Evolutionary conservation across 2,329 filamentous ascomycete genomes (phyloP).

Genomic region (Xylaria sp.): DNA sequence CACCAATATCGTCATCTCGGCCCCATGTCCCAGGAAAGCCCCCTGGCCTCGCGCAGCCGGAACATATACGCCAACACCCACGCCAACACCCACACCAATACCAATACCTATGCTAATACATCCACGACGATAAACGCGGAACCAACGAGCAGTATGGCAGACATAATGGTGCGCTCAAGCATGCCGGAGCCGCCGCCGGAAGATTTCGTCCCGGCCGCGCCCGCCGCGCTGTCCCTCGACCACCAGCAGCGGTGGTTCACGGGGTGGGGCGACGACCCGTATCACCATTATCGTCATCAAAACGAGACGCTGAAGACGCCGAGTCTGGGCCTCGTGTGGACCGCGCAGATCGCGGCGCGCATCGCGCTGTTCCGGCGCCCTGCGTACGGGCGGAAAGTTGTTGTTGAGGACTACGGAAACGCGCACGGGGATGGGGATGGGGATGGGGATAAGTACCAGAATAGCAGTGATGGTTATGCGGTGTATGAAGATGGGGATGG

Average conservation of each 20-base stretch:
- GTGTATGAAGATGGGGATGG: slow-evolving; percentile 49
- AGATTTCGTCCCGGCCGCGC: slow-evolving; percentile 49
- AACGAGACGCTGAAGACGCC: slow-evolving; percentile 76
- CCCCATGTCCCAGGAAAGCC: slow-evolving; percentile 57
- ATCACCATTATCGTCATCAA: slow-evolving; percentile 41
- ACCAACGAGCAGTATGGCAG: slow-evolving; percentile 56
- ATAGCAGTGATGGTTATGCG: background rate
- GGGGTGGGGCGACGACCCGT: slow-evolving; percentile 83
- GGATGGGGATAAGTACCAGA: background rate
- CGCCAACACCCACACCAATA: slow-evolving; percentile 15
- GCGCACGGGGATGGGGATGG: background rate
- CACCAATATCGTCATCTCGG: background rate
- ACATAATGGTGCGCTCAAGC: slow-evolving; percentile 51
- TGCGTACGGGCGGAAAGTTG: slow-evolving; percentile 46
- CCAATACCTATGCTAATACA: slow-evolving; percentile 29
- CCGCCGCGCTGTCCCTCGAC: slow-evolving; percentile 75
- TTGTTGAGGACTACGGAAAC: slow-evolving; percentile 43
- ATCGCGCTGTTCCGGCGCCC: slow-evolving; percentile 83
- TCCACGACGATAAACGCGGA: slow-evolving; percentile 46
- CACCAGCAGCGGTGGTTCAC: slow-evolving; percentile 96
- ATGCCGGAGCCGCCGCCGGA: slow-evolving; percentile 49
- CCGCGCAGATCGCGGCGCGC: slow-evolving; percentile 85
- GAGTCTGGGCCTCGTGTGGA: slow-evolving; percentile 88
- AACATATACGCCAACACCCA: slow-evolving; percentile 2
- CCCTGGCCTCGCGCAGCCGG: slow-evolving; percentile 61